phyloP scores from a whole-genome alignment of 2,329 filamentous ascomycete genomes.

The Ophiocordyceps australis region DNA sequence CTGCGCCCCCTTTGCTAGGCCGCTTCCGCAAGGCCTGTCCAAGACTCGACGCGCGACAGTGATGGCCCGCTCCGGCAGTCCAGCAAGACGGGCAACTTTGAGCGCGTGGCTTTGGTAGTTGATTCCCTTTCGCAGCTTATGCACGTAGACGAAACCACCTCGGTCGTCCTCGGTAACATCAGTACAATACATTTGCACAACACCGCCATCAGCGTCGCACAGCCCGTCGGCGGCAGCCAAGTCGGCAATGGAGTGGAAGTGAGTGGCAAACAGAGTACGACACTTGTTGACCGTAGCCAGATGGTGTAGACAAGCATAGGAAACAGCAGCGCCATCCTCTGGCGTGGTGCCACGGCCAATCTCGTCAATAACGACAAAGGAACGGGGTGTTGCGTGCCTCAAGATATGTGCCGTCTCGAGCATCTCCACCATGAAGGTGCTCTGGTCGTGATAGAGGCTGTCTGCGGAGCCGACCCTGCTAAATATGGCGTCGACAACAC shows the following conservation, averaged over 20 bases:
- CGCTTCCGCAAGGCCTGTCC: slow-evolving; percentile 3
- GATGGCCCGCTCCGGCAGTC: slow-evolving; percentile 57
- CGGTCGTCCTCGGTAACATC: slow-evolving; percentile 60
- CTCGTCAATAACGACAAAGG: slow-evolving; percentile 97
- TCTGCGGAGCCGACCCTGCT: slow-evolving; percentile 87
- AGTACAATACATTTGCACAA: slow-evolving; percentile 67
- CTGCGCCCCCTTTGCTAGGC: slow-evolving; percentile 2
- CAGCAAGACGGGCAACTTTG: slow-evolving; percentile 82
- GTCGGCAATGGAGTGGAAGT: slow-evolving; percentile 77
- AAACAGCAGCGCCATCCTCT: slow-evolving; percentile 77
- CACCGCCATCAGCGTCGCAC: slow-evolving; percentile 13
- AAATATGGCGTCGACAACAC: slow-evolving; percentile 91
- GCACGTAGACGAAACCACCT: slow-evolving; percentile 69
- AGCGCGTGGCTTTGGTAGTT: slow-evolving; percentile 81
- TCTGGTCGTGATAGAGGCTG: slow-evolving; percentile 85
- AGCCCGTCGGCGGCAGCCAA: slow-evolving; percentile 41
- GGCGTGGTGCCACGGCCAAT: slow-evolving; percentile 89
- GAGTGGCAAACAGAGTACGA: slow-evolving; percentile 79
- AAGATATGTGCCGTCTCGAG: slow-evolving; percentile 86
- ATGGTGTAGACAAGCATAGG: slow-evolving; percentile 76
- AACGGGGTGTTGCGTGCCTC: slow-evolving; percentile 62
- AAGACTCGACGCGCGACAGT: slow-evolving; percentile 45
- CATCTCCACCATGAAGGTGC: slow-evolving; percentile 99
- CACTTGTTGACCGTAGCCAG: slow-evolving; percentile 61
- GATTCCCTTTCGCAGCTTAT: slow-evolving; percentile 63